phyloP scores from a whole-genome alignment of 169 alveolate genomes.

The Plasmodium ovale region DNA sequence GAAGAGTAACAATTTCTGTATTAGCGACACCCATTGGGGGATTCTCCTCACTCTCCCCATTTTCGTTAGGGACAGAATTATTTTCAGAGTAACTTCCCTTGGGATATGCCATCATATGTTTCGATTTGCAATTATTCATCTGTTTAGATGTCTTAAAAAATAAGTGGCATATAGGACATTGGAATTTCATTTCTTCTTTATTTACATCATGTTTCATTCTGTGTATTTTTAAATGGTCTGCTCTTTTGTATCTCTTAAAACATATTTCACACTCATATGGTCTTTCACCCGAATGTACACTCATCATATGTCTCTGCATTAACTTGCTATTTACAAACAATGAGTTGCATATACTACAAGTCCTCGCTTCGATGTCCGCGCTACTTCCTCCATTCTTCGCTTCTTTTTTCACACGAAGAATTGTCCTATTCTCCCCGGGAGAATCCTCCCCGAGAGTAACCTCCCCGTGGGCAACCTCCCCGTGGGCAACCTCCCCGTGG shows the following conservation, averaged over 20 bases:
- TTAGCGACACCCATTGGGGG: neutral
- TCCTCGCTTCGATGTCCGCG: slow-evolving; percentile 17
- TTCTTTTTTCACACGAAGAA: neutral
- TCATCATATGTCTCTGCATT: slow-evolving; percentile 57
- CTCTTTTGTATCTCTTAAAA: slow-evolving; percentile 46
- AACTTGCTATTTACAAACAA: slow-evolving; percentile 31
- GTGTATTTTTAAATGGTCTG: slow-evolving; percentile 64
- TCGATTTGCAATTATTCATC: slow-evolving; percentile 11
- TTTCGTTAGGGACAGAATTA: neutral
- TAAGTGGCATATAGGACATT: slow-evolving; percentile 49
- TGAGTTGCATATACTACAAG: slow-evolving; percentile 37
- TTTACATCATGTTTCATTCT: slow-evolving; percentile 18
- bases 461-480: neutral
- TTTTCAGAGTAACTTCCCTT: neutral
- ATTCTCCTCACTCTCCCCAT: neutral
- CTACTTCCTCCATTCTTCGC: neutral
- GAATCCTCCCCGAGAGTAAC: too few species aligned
- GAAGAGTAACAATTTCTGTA: neutral
- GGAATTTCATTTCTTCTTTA: slow-evolving; percentile 24
- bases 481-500: neutral
- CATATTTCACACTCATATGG: slow-evolving; percentile 61
- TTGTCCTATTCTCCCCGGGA: neutral
- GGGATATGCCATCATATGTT: slow-evolving; percentile 3
- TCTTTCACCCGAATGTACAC: slow-evolving; percentile 65
- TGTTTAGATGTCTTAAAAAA: slow-evolving; percentile 24